Conservation (phyloP, 805 yeast genomes). For the Candida dajiaensis region DNA sequence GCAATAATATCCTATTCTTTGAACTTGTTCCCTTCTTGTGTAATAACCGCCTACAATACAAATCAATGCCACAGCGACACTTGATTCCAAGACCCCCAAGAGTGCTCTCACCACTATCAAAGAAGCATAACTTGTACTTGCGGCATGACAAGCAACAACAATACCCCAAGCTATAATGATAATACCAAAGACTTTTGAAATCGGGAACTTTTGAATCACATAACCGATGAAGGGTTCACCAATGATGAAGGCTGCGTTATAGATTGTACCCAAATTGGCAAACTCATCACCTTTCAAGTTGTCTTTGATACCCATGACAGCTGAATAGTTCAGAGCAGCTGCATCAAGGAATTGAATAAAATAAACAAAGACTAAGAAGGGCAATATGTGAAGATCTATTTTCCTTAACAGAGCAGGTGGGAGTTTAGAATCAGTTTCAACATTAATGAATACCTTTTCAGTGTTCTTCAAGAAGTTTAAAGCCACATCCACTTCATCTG, state of each 20-base stretch:
- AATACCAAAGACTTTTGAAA: constrained; percentile 40
- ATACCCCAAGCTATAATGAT: constrained; percentile 46
- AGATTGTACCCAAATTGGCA: constrained; percentile 44
- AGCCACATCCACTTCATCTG: constrained; percentile 4
- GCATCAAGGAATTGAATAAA: constrained; percentile 52
- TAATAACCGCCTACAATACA: constrained; percentile 56
- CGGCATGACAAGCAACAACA: constrained; percentile 40
- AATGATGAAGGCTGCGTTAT: constrained; percentile 44
- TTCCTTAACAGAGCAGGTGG: constrained; percentile 6
- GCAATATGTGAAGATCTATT: constrained; percentile 12
- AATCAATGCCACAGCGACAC: constrained; percentile 47
- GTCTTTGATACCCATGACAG: constrained; percentile 54
- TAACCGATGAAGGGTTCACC: constrained; percentile 42
- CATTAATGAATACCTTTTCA: not conserved
- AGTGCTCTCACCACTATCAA: constrained; percentile 45
- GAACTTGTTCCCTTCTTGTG: constrained; percentile 42
- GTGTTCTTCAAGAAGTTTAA: constrained; percentile 1
- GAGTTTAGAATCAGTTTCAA: not conserved
- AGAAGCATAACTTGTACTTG: constrained; percentile 43
- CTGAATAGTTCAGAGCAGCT: constrained; percentile 49
- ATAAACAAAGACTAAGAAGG: constrained; percentile 41
- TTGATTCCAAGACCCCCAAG: constrained; percentile 45
- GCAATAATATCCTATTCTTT: constrained; percentile 47
- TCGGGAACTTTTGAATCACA: constrained; percentile 43
- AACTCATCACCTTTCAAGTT: constrained; percentile 41